Conservation (phyloP, 148 eudicot genomes). For the Mesembryanthemum crystallinum region DNA sequence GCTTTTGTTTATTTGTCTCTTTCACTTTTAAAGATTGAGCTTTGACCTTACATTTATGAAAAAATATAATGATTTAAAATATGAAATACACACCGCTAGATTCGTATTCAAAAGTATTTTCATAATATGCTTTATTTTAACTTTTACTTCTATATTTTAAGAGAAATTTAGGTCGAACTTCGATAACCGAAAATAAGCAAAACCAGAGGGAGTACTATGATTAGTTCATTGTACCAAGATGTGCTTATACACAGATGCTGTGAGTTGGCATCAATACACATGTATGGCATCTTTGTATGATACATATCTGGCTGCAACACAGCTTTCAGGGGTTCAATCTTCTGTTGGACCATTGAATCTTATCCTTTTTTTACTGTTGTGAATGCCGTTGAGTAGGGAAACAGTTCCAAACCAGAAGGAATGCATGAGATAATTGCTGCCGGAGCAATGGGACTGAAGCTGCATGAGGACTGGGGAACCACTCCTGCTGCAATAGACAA, state of each 20-base stretch:
- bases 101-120: too few relatives aligned
- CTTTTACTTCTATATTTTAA: too few relatives aligned
- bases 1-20: too few relatives aligned
- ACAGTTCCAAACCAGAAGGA: conserved; percentile 77
- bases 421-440: conserved; percentile 83
- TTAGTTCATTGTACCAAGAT: neutral
- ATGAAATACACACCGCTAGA: too few relatives aligned
- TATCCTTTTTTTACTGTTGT: conserved; percentile 7
- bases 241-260: neutral
- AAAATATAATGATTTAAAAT: too few relatives aligned
- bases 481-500: conserved; percentile 94
- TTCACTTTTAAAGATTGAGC: too few relatives aligned
- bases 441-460: conserved; percentile 98
- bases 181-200: too few relatives aligned
- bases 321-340: neutral
- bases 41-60: too few relatives aligned
- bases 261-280: neutral
- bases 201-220: too few relatives aligned
- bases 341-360: neutral
- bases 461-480: conserved; percentile 98
- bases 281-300: neutral
- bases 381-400: conserved; percentile 51
- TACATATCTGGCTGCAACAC: neutral
- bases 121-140: too few relatives aligned
- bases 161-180: too few relatives aligned